A percentile compares a stretch with the other conserved stretches of the same genome.
Conservation (phyloP, 139 green algal species). For the Pseudopediastrum boryanum region DNA sequence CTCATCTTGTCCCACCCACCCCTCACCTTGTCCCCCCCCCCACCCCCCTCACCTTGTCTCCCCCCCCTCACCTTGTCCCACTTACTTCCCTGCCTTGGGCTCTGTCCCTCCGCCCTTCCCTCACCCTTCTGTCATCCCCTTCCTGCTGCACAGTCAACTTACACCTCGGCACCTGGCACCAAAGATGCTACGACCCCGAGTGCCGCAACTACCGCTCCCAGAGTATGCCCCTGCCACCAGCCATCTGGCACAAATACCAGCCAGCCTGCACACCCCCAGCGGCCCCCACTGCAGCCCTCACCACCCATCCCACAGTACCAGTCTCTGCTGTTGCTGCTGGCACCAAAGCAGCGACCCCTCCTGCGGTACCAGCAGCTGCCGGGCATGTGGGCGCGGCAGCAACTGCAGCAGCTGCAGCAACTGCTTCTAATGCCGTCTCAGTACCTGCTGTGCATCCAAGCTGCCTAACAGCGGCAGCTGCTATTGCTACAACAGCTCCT, state of each 20-base stretch:
- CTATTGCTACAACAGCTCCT: not conserved
- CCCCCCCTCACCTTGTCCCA: not conserved
- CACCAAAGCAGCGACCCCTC: not conserved
- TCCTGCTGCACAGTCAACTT: not conserved
- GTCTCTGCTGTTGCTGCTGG: not conserved
- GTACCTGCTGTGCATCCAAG: not conserved
- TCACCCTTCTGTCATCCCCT: not conserved
- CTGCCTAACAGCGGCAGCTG: not conserved
- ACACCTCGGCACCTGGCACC: not conserved
- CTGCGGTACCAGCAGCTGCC: not conserved
- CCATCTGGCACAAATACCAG: conserved; percentile 14
- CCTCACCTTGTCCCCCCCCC: not conserved
- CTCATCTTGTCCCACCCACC: not conserved
- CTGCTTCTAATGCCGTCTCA: not conserved
- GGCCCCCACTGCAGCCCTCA: too few species aligned
- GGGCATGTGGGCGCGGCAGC: not conserved
- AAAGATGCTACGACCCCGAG: conserved; percentile 59
- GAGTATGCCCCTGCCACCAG: conserved; percentile 45
- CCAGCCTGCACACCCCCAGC: too few species aligned
- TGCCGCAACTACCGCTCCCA: conserved; percentile 55
- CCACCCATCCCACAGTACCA: not conserved
- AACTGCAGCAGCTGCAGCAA: not conserved
- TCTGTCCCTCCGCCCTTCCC: too few species aligned
- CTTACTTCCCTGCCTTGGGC: not conserved
- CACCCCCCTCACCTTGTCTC: not conserved